These are phyloP conservation scores for Aspergillus pseudoterreus DNA, from an alignment of 2,329 filamentous ascomycete genomes.

Conservation along the genomic window DNA sequence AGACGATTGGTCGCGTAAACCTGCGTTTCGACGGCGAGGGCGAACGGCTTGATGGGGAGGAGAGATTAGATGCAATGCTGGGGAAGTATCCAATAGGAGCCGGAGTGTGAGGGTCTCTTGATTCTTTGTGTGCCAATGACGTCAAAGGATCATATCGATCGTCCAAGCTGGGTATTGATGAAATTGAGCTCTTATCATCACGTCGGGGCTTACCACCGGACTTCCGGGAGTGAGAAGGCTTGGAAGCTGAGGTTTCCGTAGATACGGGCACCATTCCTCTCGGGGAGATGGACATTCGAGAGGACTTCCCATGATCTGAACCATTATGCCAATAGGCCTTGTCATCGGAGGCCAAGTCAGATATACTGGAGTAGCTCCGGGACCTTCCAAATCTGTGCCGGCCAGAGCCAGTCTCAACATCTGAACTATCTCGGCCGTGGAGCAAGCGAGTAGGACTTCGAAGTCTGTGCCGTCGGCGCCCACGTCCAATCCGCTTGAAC, in stretches of 20 bases:
- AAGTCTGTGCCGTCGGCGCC: constrained; percentile 59
- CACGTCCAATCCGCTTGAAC: constrained; percentile 51
- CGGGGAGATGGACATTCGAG: constrained; percentile 8
- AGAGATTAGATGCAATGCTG: constrained; percentile 60
- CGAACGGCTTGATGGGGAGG: constrained; percentile 59
- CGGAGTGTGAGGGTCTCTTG: constrained; percentile 42
- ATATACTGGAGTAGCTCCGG: constrained; percentile 54
- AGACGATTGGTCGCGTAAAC: constrained; percentile 37
- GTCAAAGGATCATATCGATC: constrained; percentile 30
- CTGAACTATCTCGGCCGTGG: constrained; percentile 52
- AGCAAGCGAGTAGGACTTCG: constrained; percentile 55
- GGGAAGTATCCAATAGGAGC: constrained; percentile 48
- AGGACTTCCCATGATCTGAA: background rate
- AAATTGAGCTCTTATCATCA: constrained; percentile 53
- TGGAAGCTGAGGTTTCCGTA: background rate
- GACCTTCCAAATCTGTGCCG: constrained; percentile 54
- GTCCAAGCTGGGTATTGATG: constrained; percentile 48
- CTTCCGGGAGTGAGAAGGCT: background rate
- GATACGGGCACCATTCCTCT: background rate
- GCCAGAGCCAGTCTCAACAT: constrained; percentile 49
- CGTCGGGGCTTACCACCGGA: constrained; percentile 45
- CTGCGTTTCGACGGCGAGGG: constrained; percentile 62
- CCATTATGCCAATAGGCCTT: constrained; percentile 8
- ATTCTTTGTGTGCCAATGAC: constrained; percentile 44
- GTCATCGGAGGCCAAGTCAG: constrained; percentile 39